These are phyloP conservation scores for Tubosaeta sp. DNA, from an alignment of 768 basidiomycete genomes.

Conservation along the genomic window DNA sequence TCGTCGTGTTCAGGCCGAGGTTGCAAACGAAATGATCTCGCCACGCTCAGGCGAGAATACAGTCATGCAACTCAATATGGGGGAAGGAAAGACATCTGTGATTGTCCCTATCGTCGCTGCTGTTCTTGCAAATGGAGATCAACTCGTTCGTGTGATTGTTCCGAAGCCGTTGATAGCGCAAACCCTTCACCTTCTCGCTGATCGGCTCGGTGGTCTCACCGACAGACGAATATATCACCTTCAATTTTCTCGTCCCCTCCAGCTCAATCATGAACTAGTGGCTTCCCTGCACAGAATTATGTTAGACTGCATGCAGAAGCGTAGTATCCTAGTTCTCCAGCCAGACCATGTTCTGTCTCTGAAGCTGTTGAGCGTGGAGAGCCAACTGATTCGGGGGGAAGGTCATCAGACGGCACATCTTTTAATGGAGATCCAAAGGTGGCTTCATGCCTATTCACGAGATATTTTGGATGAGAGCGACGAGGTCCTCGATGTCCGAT, in stretches of 20 bases:
- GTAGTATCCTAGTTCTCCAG: conserved; percentile 46
- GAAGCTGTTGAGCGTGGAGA: conserved; percentile 43
- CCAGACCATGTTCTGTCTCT: conserved; percentile 54
- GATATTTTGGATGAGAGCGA: conserved; percentile 5
- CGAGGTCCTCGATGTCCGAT: too few relatives aligned
- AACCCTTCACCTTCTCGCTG: conserved; percentile 47
- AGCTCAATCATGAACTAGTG: too few relatives aligned
- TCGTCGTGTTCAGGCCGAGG: conserved; percentile 38
- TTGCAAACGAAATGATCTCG: conserved; percentile 46
- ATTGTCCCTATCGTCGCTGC: conserved; percentile 43
- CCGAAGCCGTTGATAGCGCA: conserved; percentile 44
- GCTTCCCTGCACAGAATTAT: conserved; percentile 31
- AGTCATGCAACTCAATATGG: conserved; percentile 52
- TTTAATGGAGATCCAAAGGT: conserved; percentile 21
- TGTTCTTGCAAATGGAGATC: conserved; percentile 39
- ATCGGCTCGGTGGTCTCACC: conserved; percentile 40
- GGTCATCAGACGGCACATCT: too few relatives aligned
- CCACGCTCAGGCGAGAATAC: conserved; percentile 36
- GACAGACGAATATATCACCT: conserved; percentile 47
- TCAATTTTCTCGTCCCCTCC: conserved; percentile 45
- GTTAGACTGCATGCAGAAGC: conserved; percentile 33
- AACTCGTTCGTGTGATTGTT: conserved; percentile 45
- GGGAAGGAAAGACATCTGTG: conserved; percentile 50
- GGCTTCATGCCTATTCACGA: conserved; percentile 22
- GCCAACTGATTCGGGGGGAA: conserved; percentile 14